Conservation (phyloP, 495 filamentous ascomycete species). For the Penicillium diatomitis region DNA sequence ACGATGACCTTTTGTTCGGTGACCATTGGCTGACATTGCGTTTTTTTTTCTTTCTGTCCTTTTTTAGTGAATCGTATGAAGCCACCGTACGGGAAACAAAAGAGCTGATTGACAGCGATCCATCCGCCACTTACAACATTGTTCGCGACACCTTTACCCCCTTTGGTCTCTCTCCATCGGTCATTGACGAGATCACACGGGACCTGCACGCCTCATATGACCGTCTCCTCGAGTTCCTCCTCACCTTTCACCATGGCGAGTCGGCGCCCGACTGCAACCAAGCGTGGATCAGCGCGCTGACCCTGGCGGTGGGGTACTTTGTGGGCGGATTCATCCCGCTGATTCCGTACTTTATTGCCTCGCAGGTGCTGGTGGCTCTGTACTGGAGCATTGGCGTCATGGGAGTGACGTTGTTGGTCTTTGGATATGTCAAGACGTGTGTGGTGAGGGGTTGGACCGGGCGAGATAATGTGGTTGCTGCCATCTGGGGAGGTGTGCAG, state of each 20-base stretch:
- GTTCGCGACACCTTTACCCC: slow-evolving; percentile 43
- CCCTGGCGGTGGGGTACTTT: slow-evolving; percentile 62
- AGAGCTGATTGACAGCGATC: slow-evolving; percentile 28
- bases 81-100: slow-evolving; percentile 37
- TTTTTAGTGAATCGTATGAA: slow-evolving; percentile 38
- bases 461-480: slow-evolving; percentile 31
- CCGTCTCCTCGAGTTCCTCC: slow-evolving; percentile 46
- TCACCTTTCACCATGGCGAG: slow-evolving; percentile 46
- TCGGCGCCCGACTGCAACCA: slow-evolving; percentile 42
- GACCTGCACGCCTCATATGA: slow-evolving; percentile 38
- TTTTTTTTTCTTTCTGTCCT: background rate
- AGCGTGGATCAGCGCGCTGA: slow-evolving; percentile 49
- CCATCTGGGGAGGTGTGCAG: slow-evolving; percentile 43
- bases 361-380: slow-evolving; percentile 48
- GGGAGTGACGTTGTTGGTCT: slow-evolving; percentile 55
- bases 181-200: slow-evolving; percentile 33
- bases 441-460: slow-evolving; percentile 34
- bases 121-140: slow-evolving; percentile 30
- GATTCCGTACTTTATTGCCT: slow-evolving; percentile 62
- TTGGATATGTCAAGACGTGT: slow-evolving; percentile 64
- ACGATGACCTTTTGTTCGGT: too few species aligned
- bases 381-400: slow-evolving; percentile 61
- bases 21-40: too few species aligned
- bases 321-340: slow-evolving; percentile 64
- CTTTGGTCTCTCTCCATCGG: slow-evolving; percentile 36